Evolutionary conservation across 2,329 filamentous ascomycete genomes (phyloP).

Genomic region (Paraphaeosphaeria sporulosa): DNA sequence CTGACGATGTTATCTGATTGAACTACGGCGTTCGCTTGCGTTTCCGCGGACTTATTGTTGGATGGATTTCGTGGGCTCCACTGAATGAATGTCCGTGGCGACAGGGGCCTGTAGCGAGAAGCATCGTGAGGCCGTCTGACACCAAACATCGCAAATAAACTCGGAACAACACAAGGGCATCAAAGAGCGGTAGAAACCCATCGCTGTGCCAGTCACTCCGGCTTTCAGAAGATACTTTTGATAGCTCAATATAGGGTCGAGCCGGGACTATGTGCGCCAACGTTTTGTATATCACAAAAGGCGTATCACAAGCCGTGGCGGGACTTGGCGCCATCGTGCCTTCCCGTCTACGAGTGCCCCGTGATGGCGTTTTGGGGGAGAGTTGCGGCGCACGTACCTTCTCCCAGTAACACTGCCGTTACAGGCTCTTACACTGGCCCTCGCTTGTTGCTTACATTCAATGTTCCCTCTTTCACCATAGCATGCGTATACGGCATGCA

Average conservation of each 20-base stretch:
- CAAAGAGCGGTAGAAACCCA: neutral
- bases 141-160: neutral
- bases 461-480: neutral
- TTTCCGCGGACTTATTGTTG: neutral
- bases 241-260: neutral
- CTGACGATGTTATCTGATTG: neutral
- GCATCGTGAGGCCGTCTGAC: neutral
- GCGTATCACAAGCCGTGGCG: too few relatives aligned
- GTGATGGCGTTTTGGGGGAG: neutral
- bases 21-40: neutral
- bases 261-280: too few relatives aligned
- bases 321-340: neutral
- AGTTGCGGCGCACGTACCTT: neutral
- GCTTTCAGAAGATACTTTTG: neutral
- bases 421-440: neutral
- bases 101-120: conserved; percentile 3
- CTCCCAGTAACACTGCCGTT: neutral
- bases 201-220: neutral
- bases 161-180: neutral
- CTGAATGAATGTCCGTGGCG: neutral
- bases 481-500: neutral
- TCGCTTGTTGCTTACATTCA: neutral
- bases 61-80: neutral
- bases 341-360: neutral
- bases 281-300: neutral